Evolutionary conservation across 2,329 filamentous ascomycete genomes (phyloP), one percentile per base, ranked within the genome.

Genomic region (Laburnicola sp.): DNA sequence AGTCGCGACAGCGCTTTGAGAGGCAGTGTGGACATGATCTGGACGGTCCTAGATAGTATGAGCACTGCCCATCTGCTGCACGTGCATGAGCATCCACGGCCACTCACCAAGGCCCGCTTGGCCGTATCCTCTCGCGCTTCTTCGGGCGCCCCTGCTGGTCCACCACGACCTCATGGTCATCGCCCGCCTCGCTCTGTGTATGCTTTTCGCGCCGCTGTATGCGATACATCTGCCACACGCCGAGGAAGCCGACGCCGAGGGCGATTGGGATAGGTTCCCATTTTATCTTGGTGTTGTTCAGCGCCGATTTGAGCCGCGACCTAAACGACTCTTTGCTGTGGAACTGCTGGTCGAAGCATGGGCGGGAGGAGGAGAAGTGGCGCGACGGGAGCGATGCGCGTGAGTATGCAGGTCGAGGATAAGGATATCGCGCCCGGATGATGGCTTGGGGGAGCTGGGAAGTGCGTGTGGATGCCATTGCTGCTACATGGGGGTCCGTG

Each of bases 181-280:
- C 64, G 30, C 69, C 72, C 47, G 74, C 64, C 45, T 75, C 68
- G 44, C 72, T 68, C 34, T 68, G 64, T 35, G 65, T 74, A 31
- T 70, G 69, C 60, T 77, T 75, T 51, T 81, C 79, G 26, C 81
- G 71, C 36, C 77, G 70, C 53, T 80, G 84, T 48, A 89, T 83
- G 69, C 89, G 89, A 73, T 93, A 94, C 70, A 95, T 86, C 64
- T 96, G 91, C 44, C 92, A 81, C 45, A 89, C 78, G 23, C 91
- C 92, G 6, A 97, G 80, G 65, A 96, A 91, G 50, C 84, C 89
- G 64, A 96, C 86, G 53, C 92, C 92, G 22, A 96, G 80, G 25
- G 87, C 89, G 48, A 96, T 83, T 22, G 92, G 92, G 61, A 97
- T 96, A 40, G 89, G 89, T 73, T 91, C 90, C 92, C 92, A 97